Base-by-base conservation (phyloP, 768 basidiomycete species). In the Naganishia friedmannii region DNA sequence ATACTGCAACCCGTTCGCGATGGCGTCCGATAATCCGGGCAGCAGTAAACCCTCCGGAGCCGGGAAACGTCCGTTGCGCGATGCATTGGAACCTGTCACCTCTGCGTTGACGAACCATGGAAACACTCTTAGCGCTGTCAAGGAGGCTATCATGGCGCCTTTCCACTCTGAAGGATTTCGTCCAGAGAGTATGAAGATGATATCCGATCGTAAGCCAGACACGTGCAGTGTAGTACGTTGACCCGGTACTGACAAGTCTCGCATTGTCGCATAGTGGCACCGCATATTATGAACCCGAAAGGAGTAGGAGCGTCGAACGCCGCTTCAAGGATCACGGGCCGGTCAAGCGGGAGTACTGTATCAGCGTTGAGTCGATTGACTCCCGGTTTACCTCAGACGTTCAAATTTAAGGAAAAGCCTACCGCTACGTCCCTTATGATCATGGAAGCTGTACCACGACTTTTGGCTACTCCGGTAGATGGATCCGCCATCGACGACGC, bases 391-490 rank as follows among this genome's bases (percentile, higher is more conserved):
- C 60, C 60, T 17, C 60, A 63, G 19, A 63, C 39, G n/a, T 63
- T 63, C 60, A 63, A 63, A 29, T 63, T 46, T 23, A 63, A 63
- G 42, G 60, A 63, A 3, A 63, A 42, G 13, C 72, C 71, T 5
- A 81, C 79, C 9, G 76, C 80, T 2, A 72, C 71, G n/a, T 80
- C 80, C 0, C 73, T 82, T 21, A 74, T 77, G 21, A 82, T 82
- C 53, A 66, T 78, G 29, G 81, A 82, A 73, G 74, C 73, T 17
- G 77, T 78, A 4, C 78, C 79, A 17, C 53, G 65, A 17, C 75
- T 82, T 13, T 42, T 63, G 37, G 42, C 37, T n/a, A 63, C 42
- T 15, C 60, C 60, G 8, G 60, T 63, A 10, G 60, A 63, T 42
- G 60, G 60, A 26, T 42, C 23, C 26, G 60, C 46, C 23, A 19